Base-by-base conservation (phyloP, 1,284 basidiomycete species). In the Cryptococcus sp. region DNA sequence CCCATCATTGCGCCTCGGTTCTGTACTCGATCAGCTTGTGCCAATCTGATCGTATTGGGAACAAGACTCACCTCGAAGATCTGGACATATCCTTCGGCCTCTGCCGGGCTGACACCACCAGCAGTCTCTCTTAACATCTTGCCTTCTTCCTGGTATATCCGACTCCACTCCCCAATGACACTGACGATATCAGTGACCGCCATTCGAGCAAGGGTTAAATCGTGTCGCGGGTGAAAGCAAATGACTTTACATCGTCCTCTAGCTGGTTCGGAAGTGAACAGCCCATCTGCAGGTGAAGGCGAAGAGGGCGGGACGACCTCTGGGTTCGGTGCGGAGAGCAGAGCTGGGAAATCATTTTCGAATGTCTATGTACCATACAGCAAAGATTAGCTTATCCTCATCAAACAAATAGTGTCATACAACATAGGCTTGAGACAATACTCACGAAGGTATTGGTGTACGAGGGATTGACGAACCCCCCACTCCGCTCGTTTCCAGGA, bases 1-100 rank as follows among this genome's bases (percentile, higher is more conserved):
- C 94, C 94, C 94, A 97, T 96, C 80, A 93, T 93, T 2, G 87
- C 80, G 6, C 93, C 94, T 77, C 95, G 95, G 79, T 96, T 97
- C 88, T 96, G 63, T 20, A 16, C 1, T 13, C 13, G 41, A 15
- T 23, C 47, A 19, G 20, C 17, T 19, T 43, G 3, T n/a, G 15
- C 34, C 25, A 8, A 22, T 25, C n/a, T 44, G 26, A 8, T 53
- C 51, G 8, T 22, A 22, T 46, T 15, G 7, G 13, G 38, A 37
- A 37, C 5, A 10, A 7, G 25, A 62, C 79, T 58, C 65, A 87
- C 89, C 86, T 93, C 90, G 69, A 91, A 94, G 44, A 94, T 91
- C 75, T 93, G 92, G 46, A 94, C 86, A 71, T 93, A 91, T 63
- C 85, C 81, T 23, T 85, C 29, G 13, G 29, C 5, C 29, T 4